Base-by-base conservation (phyloP, 805 yeast species). In the Metschnikowia kunwiensis region DNA sequence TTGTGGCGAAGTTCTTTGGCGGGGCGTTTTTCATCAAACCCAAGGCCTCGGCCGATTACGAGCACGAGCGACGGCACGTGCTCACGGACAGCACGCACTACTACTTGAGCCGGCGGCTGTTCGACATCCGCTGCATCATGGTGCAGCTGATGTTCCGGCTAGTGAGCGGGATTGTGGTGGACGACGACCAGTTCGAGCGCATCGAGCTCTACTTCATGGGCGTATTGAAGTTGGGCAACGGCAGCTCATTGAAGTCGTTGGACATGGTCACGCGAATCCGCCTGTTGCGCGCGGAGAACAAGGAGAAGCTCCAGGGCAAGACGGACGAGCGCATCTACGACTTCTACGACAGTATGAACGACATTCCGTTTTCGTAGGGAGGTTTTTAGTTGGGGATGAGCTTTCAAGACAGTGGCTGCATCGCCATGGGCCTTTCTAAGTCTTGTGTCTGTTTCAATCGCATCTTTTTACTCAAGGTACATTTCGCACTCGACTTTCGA, bases 111-210 rank as follows among this genome's bases (percentile, higher is more conserved):
- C 34, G 29, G 11, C 47, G 43, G 9, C 30, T 47, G 15, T 62
- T 63, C 38, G 65, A 61, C 38, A 36, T 40, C 24, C 48, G 66
- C 23, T 52, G 61, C n/a, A 52, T 58, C 19, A 63, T 63, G 68
- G 47, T 60, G 20, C 66, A 61, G 37, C 49, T 61, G 11, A 43
- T 60, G 2, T 55, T 49, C 38, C 47, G 60, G 17, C 35, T 54
- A 4, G 46, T 54, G 13, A 40, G 50, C 6, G 47, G 49, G 3
- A 39, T 57, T 13, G 52, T 55, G 0, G 43, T 36, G 2, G 55
- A 51, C 12, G 62, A 55, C 9, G 40, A 36, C 14, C 51, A 52
- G 17, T 57, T 61, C 27, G 66, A 63, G 28, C 47, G 46, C 28
- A 35, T 62, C 18, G 60, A 63, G 38, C 44, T 62, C 5, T 62